These are phyloP conservation scores for Chlorella sp. DNA, from an alignment of 139 green algal species.

Conservation along the genomic window DNA sequence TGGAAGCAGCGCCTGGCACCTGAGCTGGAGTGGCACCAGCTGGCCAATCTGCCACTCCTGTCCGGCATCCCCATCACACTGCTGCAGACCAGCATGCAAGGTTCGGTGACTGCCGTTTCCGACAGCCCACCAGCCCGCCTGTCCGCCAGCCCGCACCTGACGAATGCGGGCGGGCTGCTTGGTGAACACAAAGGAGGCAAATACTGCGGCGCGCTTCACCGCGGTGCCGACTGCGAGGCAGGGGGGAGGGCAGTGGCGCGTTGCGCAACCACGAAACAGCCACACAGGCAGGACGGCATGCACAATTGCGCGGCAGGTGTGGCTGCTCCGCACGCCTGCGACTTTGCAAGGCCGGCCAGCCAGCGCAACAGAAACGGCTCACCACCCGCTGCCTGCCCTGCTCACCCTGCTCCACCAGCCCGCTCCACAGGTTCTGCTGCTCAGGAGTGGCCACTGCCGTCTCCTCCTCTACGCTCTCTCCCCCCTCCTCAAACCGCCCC, in stretches of 20 bases:
- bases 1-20: too few species aligned
- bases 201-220: conserved; percentile 66
- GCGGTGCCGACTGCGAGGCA: not conserved
- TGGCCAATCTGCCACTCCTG: too few species aligned
- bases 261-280: too few species aligned
- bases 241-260: not conserved
- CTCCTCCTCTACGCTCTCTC: conserved; percentile 20
- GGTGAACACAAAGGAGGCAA: conserved; percentile 71
- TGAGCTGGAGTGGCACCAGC: too few species aligned
- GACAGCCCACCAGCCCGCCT: too few species aligned
- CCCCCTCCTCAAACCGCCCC: conserved; percentile 64
- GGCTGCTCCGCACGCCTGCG: too few species aligned
- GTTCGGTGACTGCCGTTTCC: too few species aligned
- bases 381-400: not conserved
- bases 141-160: conserved; percentile 18
- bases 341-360: too few species aligned
- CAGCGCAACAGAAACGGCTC: not conserved
- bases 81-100: too few species aligned
- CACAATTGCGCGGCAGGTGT: too few species aligned
- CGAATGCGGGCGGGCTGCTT: conserved; percentile 80
- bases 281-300: too few species aligned
- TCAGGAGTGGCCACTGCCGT: not conserved
- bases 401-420: conserved; percentile 20
- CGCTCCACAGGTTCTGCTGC: not conserved
- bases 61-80: too few species aligned